Base-by-base conservation (phyloP, 768 basidiomycete genomes). In the Tylopilus balloui region DNA sequence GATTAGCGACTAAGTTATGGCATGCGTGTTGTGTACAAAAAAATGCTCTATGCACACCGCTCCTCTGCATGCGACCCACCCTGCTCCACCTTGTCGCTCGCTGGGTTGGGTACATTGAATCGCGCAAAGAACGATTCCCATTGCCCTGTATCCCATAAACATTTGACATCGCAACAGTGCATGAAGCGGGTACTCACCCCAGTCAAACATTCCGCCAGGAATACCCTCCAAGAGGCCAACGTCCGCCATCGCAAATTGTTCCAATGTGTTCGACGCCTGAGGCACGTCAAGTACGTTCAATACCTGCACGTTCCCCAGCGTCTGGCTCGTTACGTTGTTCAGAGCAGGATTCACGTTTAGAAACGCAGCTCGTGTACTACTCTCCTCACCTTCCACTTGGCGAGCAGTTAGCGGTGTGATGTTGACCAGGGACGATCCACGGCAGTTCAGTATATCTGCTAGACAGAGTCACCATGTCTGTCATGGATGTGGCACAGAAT, bases 171-270 rank as follows among this genome's bases (percentile, higher is more conserved):
- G 13, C 20, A 43, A 41, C 35, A 32, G 43, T 44, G 36, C 52
- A 44, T 36, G 20, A 48, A 71, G 74, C 56, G 1, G n/a, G 13
- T 47, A 73, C 77, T 55, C 58, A 88, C 88, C 80, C 86, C 87
- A 92, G 65, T 91, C 88, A 67, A 89, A 92, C 87, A 92, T 90
- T 17, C 79, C 77, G 4, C 83, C 84, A 36, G 89, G 89, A 45
- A 92, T 80, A 1, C 87, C 87, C 52, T 89, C 86, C 64, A 92
- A 69, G 47, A 86, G 78, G 15, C 79, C 83, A 51, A 69, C 78
- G 62, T 88, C 86, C 17, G 79, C 78, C 71, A 81, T 73, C 27
- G 82, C 80, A 58, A 80, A 77, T 48, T 85, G 83, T 45, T 83
- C 79, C 54, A 88, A 65, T 19, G 75, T 74, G 50, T 73, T 75